Percentiles rank a stretch among this genome's conserved stretches.
Evolutionary conservation across 2,329 filamentous ascomycete genomes (phyloP).

Genomic region (Curvularia sp.): DNA sequence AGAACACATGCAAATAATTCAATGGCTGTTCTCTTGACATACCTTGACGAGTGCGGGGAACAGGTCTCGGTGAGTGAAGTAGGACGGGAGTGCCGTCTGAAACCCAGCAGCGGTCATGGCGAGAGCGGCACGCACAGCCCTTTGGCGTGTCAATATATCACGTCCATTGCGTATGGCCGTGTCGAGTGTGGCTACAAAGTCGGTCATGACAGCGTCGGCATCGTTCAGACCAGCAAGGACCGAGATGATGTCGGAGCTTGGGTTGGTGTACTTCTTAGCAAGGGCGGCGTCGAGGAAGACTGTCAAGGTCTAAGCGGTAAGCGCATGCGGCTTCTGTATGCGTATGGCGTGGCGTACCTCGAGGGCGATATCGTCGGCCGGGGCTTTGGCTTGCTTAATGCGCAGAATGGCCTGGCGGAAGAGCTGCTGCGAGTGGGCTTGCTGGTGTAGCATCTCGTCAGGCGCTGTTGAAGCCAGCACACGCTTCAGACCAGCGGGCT

Average conservation of each 20-base stretch:
- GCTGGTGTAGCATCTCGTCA: slow-evolving; percentile 76
- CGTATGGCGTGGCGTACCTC: slow-evolving; percentile 68
- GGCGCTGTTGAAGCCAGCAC: slow-evolving; percentile 75
- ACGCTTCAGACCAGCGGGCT: slow-evolving; percentile 70
- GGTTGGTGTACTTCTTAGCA: slow-evolving; percentile 90
- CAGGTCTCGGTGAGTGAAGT: slow-evolving; percentile 91
- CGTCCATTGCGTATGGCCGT: slow-evolving; percentile 79
- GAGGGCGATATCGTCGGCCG: slow-evolving; percentile 78
- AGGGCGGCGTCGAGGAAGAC: slow-evolving; percentile 84
- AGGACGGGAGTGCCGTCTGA: slow-evolving; percentile 90
- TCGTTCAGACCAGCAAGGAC: slow-evolving; percentile 88
- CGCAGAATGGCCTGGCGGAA: slow-evolving; percentile 75
- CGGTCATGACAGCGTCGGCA: slow-evolving; percentile 84
- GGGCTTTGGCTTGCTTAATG: slow-evolving; percentile 66
- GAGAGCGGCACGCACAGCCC: slow-evolving; percentile 80
- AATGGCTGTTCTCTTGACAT: not conserved
- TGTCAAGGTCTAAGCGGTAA: slow-evolving; percentile 76
- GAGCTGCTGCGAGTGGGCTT: slow-evolving; percentile 77
- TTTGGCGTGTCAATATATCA: slow-evolving; percentile 72
- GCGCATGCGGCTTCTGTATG: slow-evolving; percentile 41
- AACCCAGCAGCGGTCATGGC: slow-evolving; percentile 92
- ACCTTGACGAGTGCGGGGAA: slow-evolving; percentile 97
- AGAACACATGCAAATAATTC: slow-evolving; percentile 5
- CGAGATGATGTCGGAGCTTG: slow-evolving; percentile 92
- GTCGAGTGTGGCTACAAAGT: slow-evolving; percentile 85